Conservation (phyloP, 192 early-diverging fungal species). For the Rhizoclosmatium sp. region DNA sequence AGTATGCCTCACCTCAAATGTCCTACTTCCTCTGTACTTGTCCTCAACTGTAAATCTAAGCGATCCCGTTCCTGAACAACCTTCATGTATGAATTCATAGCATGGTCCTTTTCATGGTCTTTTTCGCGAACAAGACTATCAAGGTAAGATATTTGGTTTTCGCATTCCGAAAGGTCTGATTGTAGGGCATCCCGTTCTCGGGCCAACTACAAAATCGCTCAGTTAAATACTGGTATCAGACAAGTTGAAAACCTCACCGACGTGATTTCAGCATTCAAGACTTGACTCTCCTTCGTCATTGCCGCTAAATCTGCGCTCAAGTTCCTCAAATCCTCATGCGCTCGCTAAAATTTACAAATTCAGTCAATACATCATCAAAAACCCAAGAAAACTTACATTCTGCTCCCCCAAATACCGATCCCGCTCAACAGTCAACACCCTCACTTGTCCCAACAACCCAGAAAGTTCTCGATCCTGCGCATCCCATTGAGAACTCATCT, state of each 20-base stretch:
- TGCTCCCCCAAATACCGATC: constrained; percentile 16
- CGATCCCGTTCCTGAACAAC: constrained; percentile 55
- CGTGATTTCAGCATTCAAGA: constrained; percentile 47
- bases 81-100: constrained; percentile 56
- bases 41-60: constrained; percentile 26
- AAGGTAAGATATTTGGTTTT: constrained; percentile 53
- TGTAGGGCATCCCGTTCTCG: constrained; percentile 44
- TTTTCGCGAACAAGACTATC: constrained; percentile 55
- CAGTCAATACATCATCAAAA: background rate
- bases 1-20: constrained; percentile 30
- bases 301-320: constrained; percentile 53
- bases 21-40: constrained; percentile 44
- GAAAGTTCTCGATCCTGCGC: constrained; percentile 46
- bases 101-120: constrained; percentile 57
- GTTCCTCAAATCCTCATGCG: constrained; percentile 25
- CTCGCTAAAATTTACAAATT: background rate
- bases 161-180: constrained; percentile 52
- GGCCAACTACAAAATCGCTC: constrained; percentile 7
- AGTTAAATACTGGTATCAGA: background rate
- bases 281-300: constrained; percentile 57
- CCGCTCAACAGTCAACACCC: constrained; percentile 2
- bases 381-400: constrained; percentile 10
- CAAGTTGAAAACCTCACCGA: constrained; percentile 14
- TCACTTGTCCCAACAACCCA: constrained; percentile 8
- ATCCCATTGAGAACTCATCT: constrained; percentile 45